phyloP scores from a whole-genome alignment of 441 rosid species.

The Adansonia gregorii region DNA sequence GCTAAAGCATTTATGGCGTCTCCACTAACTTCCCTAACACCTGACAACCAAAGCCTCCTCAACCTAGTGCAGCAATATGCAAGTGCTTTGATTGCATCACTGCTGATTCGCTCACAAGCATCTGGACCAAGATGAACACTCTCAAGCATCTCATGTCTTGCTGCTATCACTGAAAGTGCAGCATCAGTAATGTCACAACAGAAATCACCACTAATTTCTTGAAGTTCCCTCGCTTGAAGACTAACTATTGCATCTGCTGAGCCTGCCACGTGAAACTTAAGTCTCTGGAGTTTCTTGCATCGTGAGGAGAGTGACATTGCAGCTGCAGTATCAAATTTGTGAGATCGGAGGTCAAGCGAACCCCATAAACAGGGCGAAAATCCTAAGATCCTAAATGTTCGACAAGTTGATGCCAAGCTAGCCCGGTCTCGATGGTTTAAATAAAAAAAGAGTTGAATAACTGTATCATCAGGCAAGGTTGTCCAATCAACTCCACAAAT shows the following conservation, averaged over 20 bases:
- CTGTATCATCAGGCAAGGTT: constrained; percentile 79
- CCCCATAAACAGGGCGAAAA: constrained; percentile 76
- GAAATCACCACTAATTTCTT: constrained; percentile 82
- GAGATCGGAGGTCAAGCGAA: constrained; percentile 85
- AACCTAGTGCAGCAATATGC: constrained; percentile 89
- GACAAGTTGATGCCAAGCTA: constrained; percentile 79
- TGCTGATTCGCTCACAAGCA: constrained; percentile 82
- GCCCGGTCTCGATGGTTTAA: constrained; percentile 88
- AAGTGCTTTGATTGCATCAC: constrained; percentile 80
- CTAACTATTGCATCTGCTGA: constrained; percentile 78
- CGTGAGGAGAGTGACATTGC: constrained; percentile 70
- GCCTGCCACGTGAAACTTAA: constrained; percentile 81
- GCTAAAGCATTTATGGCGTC: constrained; percentile 88
- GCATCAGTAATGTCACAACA: constrained; percentile 89
- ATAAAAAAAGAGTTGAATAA: constrained; percentile 74
- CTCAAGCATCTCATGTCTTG: constrained; percentile 85
- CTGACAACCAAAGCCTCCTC: constrained; percentile 78
- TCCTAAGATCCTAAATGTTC: constrained; percentile 69
- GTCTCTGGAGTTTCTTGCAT: constrained; percentile 63
- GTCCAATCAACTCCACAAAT: constrained; percentile 65
- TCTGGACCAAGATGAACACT: constrained; percentile 94
- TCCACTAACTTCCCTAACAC: constrained; percentile 72
- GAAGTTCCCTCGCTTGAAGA: constrained; percentile 67
- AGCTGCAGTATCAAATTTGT: constrained; percentile 60
- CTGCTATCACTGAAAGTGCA: constrained; percentile 77